Evolutionary conservation across 2,329 filamentous ascomycete species (phyloP).

Genomic region (Trichoderma aggressivum): DNA sequence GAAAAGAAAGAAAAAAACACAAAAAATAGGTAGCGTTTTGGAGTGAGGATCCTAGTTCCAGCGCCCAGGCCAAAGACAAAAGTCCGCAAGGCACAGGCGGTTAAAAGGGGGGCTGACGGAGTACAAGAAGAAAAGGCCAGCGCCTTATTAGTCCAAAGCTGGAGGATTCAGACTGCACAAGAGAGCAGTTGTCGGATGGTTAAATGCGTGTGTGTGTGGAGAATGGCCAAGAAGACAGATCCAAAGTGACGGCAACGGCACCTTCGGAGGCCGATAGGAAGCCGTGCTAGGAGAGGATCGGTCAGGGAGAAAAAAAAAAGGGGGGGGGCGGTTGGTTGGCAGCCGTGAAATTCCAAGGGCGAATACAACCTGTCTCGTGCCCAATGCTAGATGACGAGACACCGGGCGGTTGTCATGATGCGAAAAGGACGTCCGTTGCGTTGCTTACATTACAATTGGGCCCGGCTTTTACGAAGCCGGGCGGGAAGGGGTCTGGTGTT

Average conservation of each 20-base stretch:
- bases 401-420: neutral
- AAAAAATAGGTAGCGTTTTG: neutral
- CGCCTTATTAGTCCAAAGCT: neutral
- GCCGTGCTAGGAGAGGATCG: neutral
- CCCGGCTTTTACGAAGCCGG: neutral
- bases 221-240: constrained; percentile 7
- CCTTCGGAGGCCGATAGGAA: constrained; percentile 11
- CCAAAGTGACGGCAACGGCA: constrained; percentile 3
- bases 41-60: neutral
- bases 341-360: neutral
- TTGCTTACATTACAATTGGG: neutral
- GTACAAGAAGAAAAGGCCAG: neutral
- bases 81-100: constrained; percentile 1
- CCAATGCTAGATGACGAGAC: neutral
- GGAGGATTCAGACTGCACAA: neutral
- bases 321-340: neutral
- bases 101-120: constrained; percentile 7
- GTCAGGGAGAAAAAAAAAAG: neutral
- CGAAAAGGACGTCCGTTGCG: neutral
- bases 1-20: neutral
- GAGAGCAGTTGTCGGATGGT: neutral
- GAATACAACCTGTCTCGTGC: neutral
- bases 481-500: neutral
- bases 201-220: constrained; percentile 13
- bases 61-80: neutral